Base-by-base conservation (phyloP, 176 grass and related monocot genomes). In the Cymbopogon citratus region DNA sequence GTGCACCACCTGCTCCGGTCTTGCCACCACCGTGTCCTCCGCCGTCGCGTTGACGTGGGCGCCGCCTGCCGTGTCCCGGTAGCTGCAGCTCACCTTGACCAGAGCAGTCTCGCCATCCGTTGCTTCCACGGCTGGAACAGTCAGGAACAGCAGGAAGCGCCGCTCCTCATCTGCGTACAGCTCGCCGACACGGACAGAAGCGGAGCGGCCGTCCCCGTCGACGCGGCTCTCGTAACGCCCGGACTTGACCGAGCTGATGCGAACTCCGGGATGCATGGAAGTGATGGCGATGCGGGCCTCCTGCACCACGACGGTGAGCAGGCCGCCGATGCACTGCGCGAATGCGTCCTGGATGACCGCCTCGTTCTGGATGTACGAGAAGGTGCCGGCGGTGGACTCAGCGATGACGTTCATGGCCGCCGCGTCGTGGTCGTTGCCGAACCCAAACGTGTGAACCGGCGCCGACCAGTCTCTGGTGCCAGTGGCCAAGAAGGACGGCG, bases 401-500 rank as follows among this genome's bases (percentile, higher is more conserved):
- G 86, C 54, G 7, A 97, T 80, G 21, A 84, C 80, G 68, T 97
- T n/a, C 94, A 97, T 91, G 27, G 88, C 86, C 16, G 81, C 78
- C 0, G 94, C 81, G 59, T 97, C 94, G 57, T 97, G 91, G 76
- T 97, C 91, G 8, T 72, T 80, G 21, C 94, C 94, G 74, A 97
- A 97, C 1, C 94, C 94, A n/a, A 97, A 91, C 5, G 94, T 85
- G 85, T 97, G 94, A 63, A 97, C 84, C 19, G 91, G 81, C 24
- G 85, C 43, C 0, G 77, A 67, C 54, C 69, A 60, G 0, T 77
- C 75, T 4, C 36, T 64, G 1, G 28, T 14, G 1, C 27, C 44
- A 5, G 5, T 2, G 9, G 31, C 43, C 35, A 60, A 14, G 71
- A 90, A 84, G 6, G 65, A 75, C 3, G 76, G 43, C 56, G 90